Percentiles rank a stretch among this genome's conserved stretches.
These are phyloP conservation scores for Phlyctochytrium bullatum DNA, from an alignment of 192 early-diverging fungal species.

Conservation along the genomic window DNA sequence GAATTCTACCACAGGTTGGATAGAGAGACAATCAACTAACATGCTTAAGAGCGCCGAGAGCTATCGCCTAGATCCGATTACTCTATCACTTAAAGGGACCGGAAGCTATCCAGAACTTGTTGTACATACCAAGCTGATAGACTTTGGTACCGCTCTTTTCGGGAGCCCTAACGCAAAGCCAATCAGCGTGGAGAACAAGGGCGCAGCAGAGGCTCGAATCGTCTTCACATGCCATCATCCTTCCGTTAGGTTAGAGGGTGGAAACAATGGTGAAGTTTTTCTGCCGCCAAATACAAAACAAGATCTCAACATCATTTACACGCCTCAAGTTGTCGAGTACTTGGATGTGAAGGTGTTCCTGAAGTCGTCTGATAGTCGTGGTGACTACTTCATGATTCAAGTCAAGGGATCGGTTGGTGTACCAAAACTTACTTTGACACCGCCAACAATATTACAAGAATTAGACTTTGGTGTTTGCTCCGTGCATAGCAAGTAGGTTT, in stretches of 20 bases:
- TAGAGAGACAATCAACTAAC: neutral
- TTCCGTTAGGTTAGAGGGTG: constrained; percentile 38
- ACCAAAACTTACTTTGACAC: constrained; percentile 46
- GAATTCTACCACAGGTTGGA: constrained; percentile 30
- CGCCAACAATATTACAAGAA: constrained; percentile 31
- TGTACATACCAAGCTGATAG: constrained; percentile 48
- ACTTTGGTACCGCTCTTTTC: constrained; percentile 58
- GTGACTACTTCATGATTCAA: constrained; percentile 54
- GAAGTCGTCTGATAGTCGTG: constrained; percentile 52
- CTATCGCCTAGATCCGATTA: constrained; percentile 34
- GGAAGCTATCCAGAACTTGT: constrained; percentile 58
- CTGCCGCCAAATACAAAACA: constrained; percentile 36
- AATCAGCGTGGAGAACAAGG: constrained; percentile 53
- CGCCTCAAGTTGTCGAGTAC: constrained; percentile 48
- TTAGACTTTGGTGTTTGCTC: constrained; percentile 58
- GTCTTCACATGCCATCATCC: constrained; percentile 53
- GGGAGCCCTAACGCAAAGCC: constrained; percentile 41
- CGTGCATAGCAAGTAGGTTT: constrained; percentile 26
- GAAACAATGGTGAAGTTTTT: constrained; percentile 18
- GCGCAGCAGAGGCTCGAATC: constrained; percentile 54
- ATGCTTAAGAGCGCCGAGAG: constrained; percentile 19
- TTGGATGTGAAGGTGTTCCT: constrained; percentile 52
- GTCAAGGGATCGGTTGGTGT: constrained; percentile 54
- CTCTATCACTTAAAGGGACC: constrained; percentile 37
- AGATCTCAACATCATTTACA: constrained; percentile 49